Percentiles rank a stretch among this genome's conserved stretches.
Conservation (phyloP, 1,284 basidiomycete species). For the Singerocomus rubriflavus region DNA sequence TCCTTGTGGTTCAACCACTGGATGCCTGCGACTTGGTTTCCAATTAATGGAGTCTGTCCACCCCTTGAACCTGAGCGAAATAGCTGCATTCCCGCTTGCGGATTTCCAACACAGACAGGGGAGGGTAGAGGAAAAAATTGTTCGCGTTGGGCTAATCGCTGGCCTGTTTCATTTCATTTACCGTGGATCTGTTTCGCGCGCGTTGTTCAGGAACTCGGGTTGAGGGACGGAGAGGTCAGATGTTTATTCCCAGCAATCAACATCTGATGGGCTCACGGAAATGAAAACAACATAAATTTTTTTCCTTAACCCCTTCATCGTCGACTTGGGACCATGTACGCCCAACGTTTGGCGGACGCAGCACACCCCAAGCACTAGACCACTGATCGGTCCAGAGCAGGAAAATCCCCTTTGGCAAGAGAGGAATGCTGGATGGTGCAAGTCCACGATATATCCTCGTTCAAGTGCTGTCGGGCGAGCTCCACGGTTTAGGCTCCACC, state of each 20-base stretch:
- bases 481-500: constrained; percentile 14
- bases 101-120: constrained; percentile 15
- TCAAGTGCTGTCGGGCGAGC: constrained; percentile 13
- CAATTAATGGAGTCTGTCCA: neutral
- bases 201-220: constrained; percentile 2
- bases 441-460: constrained; percentile 10
- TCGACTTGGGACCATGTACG: constrained; percentile 15
- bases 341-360: constrained; percentile 10
- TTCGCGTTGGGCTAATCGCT: constrained; percentile 14
- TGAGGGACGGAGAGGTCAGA: constrained; percentile 16
- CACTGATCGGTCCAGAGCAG: constrained; percentile 11
- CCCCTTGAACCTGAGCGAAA: constrained; percentile 6
- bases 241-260: constrained; percentile 25
- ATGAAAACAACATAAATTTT: constrained; percentile 30
- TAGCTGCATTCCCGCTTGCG: constrained; percentile 1
- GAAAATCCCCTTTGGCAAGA: neutral
- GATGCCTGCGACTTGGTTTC: too few species aligned
- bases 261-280: constrained; percentile 24
- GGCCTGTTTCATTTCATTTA: constrained; percentile 18
- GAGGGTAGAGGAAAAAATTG: constrained; percentile 13
- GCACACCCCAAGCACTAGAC: neutral
- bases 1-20: too few species aligned
- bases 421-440: neutral
- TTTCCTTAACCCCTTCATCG: constrained; percentile 7
- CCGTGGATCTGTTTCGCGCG: neutral